Conservation (phyloP, 2,329 filamentous ascomycete species). For the Akanthomyces uredinophilus region DNA sequence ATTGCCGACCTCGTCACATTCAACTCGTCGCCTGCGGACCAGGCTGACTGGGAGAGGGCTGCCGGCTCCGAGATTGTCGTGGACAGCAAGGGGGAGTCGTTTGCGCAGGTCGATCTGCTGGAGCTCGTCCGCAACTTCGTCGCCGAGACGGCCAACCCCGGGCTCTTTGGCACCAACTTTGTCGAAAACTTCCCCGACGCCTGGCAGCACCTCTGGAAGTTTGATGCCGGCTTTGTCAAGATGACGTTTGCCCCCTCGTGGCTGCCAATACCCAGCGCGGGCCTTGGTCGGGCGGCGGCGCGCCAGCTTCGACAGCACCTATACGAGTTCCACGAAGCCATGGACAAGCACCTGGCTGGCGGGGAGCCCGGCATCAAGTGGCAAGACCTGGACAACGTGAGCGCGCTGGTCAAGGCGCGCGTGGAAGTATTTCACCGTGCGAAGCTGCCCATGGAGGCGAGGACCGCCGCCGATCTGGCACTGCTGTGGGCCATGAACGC, state of each 20-base stretch:
- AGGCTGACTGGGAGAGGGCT: slow-evolving; percentile 34
- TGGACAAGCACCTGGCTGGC: slow-evolving; percentile 30
- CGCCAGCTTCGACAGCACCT: slow-evolving; percentile 25
- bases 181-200: slow-evolving; percentile 36
- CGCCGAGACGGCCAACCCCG: slow-evolving; percentile 29
- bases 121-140: slow-evolving; percentile 32
- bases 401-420: slow-evolving; percentile 28
- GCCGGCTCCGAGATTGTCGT: slow-evolving; percentile 29
- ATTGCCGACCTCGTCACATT: slow-evolving; percentile 35
- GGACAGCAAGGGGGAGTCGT: slow-evolving; percentile 20
- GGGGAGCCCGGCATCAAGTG: slow-evolving; percentile 29
- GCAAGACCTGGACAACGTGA: slow-evolving; percentile 34
- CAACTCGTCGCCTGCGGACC: slow-evolving; percentile 32
- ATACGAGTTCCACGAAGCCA: slow-evolving; percentile 30
- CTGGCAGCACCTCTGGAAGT: slow-evolving; percentile 33
- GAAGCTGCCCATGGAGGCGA: slow-evolving; percentile 26
- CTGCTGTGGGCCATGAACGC: slow-evolving; percentile 35
- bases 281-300: slow-evolving; percentile 27
- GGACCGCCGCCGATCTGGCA: slow-evolving; percentile 31
- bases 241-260: slow-evolving; percentile 29
- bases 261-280: slow-evolving; percentile 29
- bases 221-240: slow-evolving; percentile 30
- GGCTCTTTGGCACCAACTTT: slow-evolving; percentile 37
- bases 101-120: slow-evolving; percentile 31
- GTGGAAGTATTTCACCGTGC: slow-evolving; percentile 26